Base-by-base conservation (phyloP, 345 rosid species). In the Leavenworthia alabamica region DNA sequence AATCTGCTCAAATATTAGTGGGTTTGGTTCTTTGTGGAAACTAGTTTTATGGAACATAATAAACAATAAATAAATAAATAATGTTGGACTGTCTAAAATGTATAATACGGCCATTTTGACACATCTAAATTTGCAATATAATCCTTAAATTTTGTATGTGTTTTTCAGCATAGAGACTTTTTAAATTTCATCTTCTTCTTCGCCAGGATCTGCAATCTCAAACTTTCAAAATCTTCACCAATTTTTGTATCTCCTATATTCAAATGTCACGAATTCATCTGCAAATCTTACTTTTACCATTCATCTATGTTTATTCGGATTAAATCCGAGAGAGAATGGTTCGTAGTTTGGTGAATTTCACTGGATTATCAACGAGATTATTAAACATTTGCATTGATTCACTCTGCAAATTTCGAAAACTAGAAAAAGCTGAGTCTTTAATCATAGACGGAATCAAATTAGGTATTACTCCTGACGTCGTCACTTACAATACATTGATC, bases 381-480 rank as follows among this genome's bases (percentile, higher is more conserved):
- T 59, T 90, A 68, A 88, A 90, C 73, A 70, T 86, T 9, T 77
- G 82, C 71, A 24, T 90, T 43, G 69, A 66, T 19, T 79, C 94
- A 3, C 70, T 88, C 36, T 83, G 91, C 64, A 90, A 71, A 61
- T 76, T 78, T 52, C 70, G 61, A 0, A 75, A 74, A 28, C 32
- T 90, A 60, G 78, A 75, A 35, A 81, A 60, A 78, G 96, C 98
- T 1, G 98, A 92, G 58, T 56, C 72, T 0, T 75, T 81, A 16
- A 71, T 86, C 22, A 50, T 74, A 11, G 96, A 92, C 42, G 85
- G 83, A 13, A 81, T 83, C 62, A 81, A 79, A 73, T 43, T 92
- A 68, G 94, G 98, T 8, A 76, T 89, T n/a, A 19, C 75, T 8
- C 98, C 96, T 3, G 81, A 93, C 75, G 88, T 87, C n/a, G 86